phyloP scores from a whole-genome alignment of 345 rosid genomes.

The Populus nigra region DNA sequence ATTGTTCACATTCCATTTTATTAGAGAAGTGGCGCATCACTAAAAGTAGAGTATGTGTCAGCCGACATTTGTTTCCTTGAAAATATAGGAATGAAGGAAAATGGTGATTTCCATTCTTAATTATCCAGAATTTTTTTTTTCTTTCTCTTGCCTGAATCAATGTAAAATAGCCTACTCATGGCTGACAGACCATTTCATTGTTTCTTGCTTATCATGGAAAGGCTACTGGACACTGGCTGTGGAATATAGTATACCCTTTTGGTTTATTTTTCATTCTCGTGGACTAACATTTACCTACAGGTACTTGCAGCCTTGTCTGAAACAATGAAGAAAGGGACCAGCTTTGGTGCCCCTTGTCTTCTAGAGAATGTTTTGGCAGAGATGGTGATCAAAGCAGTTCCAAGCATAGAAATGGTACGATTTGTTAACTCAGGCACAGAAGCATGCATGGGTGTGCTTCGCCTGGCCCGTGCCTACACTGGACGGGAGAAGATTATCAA shows the following conservation, averaged over 20 bases:
- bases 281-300: constrained; percentile 34
- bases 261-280: neutral
- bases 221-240: neutral
- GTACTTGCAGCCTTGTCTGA: constrained; percentile 82
- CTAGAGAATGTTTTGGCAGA: constrained; percentile 82
- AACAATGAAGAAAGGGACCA: constrained; percentile 96
- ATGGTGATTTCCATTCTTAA: neutral
- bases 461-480: constrained; percentile 92
- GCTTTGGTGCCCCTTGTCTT: constrained; percentile 99
- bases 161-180: neutral
- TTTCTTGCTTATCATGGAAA: neutral
- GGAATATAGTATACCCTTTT: neutral
- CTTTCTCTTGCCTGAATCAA: neutral
- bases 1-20: neutral
- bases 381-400: constrained; percentile 95
- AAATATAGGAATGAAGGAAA: neutral
- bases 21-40: neutral
- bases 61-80: neutral
- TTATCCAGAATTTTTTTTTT: neutral
- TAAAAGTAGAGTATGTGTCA: neutral
- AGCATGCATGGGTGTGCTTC: constrained; percentile 95
- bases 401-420: constrained; percentile 89
- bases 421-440: constrained; percentile 91
- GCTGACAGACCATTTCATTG: neutral
- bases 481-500: constrained; percentile 66